Base-by-base conservation (phyloP, 768 basidiomycete genomes). In the Amanita exitialis region DNA sequence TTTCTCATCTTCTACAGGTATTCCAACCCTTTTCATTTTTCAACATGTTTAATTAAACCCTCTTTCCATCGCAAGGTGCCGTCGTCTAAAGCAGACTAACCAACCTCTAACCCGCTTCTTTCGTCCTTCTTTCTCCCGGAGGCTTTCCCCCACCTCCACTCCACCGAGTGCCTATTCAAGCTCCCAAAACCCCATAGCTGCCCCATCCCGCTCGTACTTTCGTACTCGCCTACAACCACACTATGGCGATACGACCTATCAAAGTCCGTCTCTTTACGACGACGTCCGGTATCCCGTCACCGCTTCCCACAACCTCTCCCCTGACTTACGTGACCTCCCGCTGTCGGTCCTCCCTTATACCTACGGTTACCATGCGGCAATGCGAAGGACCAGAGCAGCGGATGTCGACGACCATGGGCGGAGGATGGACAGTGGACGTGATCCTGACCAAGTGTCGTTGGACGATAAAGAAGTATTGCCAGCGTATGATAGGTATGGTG, bases 381-480 rank as follows among this genome's bases (percentile, higher is more conserved):
- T 55, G 6, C 53, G 37, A 16, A n/a, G 57, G 2, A 63, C 59
- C 44, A 54, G 58, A 32, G 69, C 69, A 0, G 56, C 58, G 0
- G 74, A 75, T 53, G 64, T 62, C 0, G 76, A 75, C 54, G 63
- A 58, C 15, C 56, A 55, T 7, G 77, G 77, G 13, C 68, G 76
- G 44, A 61, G 74, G 12, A 30, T 57, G 18, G 56, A 46, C 5
- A 58, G 53, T 5, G 28, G 54, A 13, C 49, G 54, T 0, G 36
- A 44, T 4, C 61, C 63, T 12, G 59, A 67, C 35, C 67, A 66
- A 66, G 20, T 7, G 23, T 57, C 54, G 9, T 53, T 64, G 50
- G 59, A 62, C 0, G 70, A 73, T 53, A 77, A 77, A 54, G 77
- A 78, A 28, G 52, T 58, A 0, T 66, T 78, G 21, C 77, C 76